These are phyloP conservation scores for Anthracocystis walkeri DNA, from an alignment of 1,284 basidiomycete genomes.

Conservation along the genomic window DNA sequence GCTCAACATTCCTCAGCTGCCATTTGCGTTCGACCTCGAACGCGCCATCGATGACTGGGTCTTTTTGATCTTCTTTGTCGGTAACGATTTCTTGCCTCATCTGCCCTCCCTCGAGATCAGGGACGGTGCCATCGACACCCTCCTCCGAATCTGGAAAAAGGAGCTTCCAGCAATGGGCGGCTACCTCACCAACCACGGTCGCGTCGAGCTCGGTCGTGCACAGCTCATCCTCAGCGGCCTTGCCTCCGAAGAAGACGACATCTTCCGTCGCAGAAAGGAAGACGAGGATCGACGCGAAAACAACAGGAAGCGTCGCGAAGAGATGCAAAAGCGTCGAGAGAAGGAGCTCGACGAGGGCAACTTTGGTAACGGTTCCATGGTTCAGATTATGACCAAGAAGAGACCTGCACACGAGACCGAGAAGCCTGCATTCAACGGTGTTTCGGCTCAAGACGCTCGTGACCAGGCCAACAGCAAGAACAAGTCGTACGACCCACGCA, in stretches of 20 bases:
- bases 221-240: conserved; percentile 96
- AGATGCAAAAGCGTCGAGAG: conserved; percentile 69
- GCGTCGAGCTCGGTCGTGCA: conserved; percentile 84
- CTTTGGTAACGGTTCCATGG: conserved; percentile 43
- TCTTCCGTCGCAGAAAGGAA: conserved; percentile 91
- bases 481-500: conserved; percentile 46
- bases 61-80: conserved; percentile 98
- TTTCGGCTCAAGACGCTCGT: conserved; percentile 31
- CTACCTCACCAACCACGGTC: conserved; percentile 93
- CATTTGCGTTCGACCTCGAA: conserved; percentile 94
- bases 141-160: conserved; percentile 93
- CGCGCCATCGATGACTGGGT: conserved; percentile 99
- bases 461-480: conserved; percentile 63
- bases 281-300: conserved; percentile 90
- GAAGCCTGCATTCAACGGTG: conserved; percentile 51
- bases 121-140: conserved; percentile 97
- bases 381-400: conserved; percentile 29
- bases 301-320: conserved; percentile 81
- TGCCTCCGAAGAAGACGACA: conserved; percentile 91
- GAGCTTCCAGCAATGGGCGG: conserved; percentile 95
- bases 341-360: conserved; percentile 47
- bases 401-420: conserved; percentile 39
- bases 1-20: conserved; percentile 80
- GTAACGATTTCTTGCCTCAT: conserved; percentile 99
- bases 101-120: conserved; percentile 97